Conservation (phyloP, 2,329 filamentous ascomycete genomes). For the Bipolaris cookei region DNA sequence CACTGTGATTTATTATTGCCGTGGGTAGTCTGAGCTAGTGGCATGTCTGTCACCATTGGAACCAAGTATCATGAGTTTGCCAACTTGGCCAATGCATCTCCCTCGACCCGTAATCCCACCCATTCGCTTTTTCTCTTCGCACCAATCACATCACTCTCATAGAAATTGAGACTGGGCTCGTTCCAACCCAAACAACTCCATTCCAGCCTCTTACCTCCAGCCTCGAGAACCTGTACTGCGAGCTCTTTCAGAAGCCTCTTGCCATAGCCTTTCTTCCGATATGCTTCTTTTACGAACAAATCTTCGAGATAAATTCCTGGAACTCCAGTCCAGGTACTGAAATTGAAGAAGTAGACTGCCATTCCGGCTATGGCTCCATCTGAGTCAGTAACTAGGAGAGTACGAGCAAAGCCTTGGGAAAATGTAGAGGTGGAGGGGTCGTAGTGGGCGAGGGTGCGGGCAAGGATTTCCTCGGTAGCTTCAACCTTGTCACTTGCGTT, state of each 20-base stretch:
- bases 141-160: slow-evolving; percentile 62
- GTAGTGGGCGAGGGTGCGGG: slow-evolving; percentile 79
- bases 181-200: slow-evolving; percentile 97
- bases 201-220: slow-evolving; percentile 78
- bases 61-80: slow-evolving; percentile 36
- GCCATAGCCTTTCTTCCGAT: slow-evolving; percentile 80
- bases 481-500: slow-evolving; percentile 75
- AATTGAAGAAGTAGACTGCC: slow-evolving; percentile 94
- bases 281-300: slow-evolving; percentile 76
- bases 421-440: slow-evolving; percentile 47
- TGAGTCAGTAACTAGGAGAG: slow-evolving; percentile 66
- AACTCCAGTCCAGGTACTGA: slow-evolving; percentile 87
- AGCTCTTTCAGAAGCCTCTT: slow-evolving; percentile 74
- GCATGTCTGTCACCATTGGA: neutral
- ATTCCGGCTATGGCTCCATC: slow-evolving; percentile 68
- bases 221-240: slow-evolving; percentile 77
- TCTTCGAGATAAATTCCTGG: slow-evolving; percentile 94
- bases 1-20: neutral
- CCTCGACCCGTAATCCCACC: slow-evolving; percentile 77
- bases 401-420: slow-evolving; percentile 73
- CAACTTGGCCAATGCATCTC: slow-evolving; percentile 67
- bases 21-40: neutral
- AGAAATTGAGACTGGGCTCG: slow-evolving; percentile 86
- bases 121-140: slow-evolving; percentile 72
- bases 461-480: slow-evolving; percentile 77